These are phyloP conservation scores for Penicillium sp. DNA, from an alignment of 2,329 filamentous ascomycete species.

Conservation along the genomic window DNA sequence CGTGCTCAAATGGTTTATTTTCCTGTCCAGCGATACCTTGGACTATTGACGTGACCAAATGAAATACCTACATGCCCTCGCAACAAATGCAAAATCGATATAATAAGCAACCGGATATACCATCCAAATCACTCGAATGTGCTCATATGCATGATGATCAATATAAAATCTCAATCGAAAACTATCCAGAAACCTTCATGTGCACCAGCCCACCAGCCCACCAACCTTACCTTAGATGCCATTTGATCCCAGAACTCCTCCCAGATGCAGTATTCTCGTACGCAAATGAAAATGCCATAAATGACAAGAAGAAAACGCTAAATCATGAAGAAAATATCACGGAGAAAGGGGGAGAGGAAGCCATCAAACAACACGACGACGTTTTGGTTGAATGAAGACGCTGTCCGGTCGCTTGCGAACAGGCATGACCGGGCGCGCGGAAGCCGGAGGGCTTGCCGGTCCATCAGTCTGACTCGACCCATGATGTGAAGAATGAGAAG, in stretches of 20 bases:
- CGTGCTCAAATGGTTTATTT: too few relatives aligned
- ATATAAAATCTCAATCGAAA: not conserved
- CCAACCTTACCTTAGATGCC: not conserved
- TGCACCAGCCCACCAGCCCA: not conserved
- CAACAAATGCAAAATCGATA: not conserved
- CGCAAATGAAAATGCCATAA: not conserved
- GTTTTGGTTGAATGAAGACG: constrained; percentile 20
- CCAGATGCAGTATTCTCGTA: not conserved
- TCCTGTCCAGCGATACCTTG: not conserved
- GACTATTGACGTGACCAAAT: not conserved
- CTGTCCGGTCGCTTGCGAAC: constrained; percentile 2
- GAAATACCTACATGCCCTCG: not conserved
- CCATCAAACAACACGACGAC: constrained; percentile 3
- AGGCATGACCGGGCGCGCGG: not conserved
- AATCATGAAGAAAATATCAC: too few relatives aligned
- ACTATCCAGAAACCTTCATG: not conserved
- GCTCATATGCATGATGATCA: not conserved
- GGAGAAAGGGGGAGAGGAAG: too few relatives aligned
- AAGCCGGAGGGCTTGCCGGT: constrained; percentile 15
- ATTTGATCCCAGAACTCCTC: not conserved
- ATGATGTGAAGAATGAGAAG: not conserved
- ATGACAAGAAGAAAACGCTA: not conserved
- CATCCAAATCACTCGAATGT: not conserved
- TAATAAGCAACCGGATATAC: not conserved
- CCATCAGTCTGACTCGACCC: not conserved